Conservation (phyloP, 768 basidiomycete genomes). For the Clavaria fumosa region DNA sequence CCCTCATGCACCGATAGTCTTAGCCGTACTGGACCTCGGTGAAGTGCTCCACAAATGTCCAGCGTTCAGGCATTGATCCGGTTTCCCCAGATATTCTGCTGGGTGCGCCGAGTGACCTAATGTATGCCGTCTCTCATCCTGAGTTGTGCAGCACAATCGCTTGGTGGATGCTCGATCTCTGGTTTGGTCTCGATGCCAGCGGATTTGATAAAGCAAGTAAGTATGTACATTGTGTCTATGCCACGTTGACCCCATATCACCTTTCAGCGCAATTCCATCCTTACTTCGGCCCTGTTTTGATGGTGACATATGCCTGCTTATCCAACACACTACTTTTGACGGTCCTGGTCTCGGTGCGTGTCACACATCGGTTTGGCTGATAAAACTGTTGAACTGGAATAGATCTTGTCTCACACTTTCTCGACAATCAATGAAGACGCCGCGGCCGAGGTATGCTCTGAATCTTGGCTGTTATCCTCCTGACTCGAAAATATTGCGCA, state of each 20-base stretch:
- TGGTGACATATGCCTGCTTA: conserved; percentile 82
- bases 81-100: conserved; percentile 22
- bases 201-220: conserved; percentile 74
- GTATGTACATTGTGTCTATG: conserved; percentile 15
- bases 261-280: conserved; percentile 57
- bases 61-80: too few species aligned
- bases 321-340: conserved; percentile 89
- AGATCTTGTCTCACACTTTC: conserved; percentile 95
- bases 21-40: too few species aligned
- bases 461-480: neutral
- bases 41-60: too few species aligned
- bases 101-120: conserved; percentile 18
- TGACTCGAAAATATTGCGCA: conserved; percentile 15
- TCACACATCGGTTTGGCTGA: too few species aligned
- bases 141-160: conserved; percentile 32
- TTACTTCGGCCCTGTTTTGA: conserved; percentile 79
- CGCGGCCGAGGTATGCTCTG: conserved; percentile 55
- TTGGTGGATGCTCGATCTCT: conserved; percentile 92
- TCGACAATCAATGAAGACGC: conserved; percentile 89
- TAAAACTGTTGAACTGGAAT: neutral
- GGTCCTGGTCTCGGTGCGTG: conserved; percentile 63
- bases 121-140: conserved; percentile 20
- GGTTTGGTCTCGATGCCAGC: conserved; percentile 88
- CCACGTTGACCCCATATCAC: neutral
- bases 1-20: too few species aligned